A percentile compares a stretch with the other conserved stretches of the same genome.
phyloP scores from a whole-genome alignment of 495 filamentous ascomycete genomes.

The Xylaria palmicola region DNA sequence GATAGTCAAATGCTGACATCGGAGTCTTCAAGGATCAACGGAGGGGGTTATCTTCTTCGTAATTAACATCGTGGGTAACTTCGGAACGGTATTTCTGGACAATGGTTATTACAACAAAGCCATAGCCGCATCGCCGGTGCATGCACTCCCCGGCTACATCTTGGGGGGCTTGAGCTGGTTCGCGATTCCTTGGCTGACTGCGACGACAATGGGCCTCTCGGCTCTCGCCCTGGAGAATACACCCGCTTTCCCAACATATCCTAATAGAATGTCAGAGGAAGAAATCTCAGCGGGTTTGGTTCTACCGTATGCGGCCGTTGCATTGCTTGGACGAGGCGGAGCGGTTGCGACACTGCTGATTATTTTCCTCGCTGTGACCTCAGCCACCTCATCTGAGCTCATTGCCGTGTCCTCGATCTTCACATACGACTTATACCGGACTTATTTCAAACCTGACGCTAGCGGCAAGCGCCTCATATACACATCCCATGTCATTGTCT shows the following conservation, averaged over 20 bases:
- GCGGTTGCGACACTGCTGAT: constrained; percentile 81
- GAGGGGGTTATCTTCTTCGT: constrained; percentile 95
- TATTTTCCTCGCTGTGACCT: constrained; percentile 96
- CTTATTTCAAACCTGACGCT: constrained; percentile 60
- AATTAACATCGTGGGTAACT: constrained; percentile 88
- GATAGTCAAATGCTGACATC: neutral
- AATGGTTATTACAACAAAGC: constrained; percentile 93
- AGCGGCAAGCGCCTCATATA: constrained; percentile 80
- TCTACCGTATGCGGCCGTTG: constrained; percentile 83
- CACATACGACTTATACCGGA: constrained; percentile 90
- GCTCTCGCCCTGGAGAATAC: constrained; percentile 78
- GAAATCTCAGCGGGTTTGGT: constrained; percentile 88
- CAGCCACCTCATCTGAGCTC: constrained; percentile 82
- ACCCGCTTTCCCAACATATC: constrained; percentile 70
- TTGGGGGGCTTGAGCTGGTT: constrained; percentile 92
- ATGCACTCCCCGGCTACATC: constrained; percentile 90
- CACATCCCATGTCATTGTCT: constrained; percentile 75
- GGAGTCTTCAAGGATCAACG: constrained; percentile 47
- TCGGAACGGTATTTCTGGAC: constrained; percentile 78
- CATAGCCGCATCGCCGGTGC: constrained; percentile 84
- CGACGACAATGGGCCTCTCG: constrained; percentile 92
- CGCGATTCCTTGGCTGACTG: constrained; percentile 90
- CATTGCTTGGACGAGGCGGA: constrained; percentile 85
- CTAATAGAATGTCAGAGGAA: constrained; percentile 64
- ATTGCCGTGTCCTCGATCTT: constrained; percentile 92